Evolutionary conservation across 495 filamentous ascomycete species (phyloP).

Genomic region (Penicillium mononematosum): DNA sequence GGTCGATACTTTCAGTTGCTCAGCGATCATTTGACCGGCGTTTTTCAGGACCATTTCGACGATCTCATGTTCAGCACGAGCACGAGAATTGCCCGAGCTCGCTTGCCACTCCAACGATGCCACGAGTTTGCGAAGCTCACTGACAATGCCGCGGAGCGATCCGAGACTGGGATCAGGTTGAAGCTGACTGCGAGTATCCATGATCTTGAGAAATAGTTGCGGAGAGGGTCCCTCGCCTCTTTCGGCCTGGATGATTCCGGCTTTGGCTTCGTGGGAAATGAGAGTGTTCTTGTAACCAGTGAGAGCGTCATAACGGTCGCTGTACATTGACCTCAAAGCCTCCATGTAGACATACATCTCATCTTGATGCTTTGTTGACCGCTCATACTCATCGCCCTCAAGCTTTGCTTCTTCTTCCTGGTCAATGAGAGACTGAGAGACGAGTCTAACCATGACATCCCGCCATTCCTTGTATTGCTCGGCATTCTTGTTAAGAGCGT

Average conservation of each 20-base stretch:
- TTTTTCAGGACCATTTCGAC: conserved; percentile 54
- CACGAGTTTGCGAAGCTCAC: conserved; percentile 62
- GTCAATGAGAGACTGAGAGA: conserved; percentile 76
- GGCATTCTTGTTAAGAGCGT: conserved; percentile 66
- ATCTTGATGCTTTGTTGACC: conserved; percentile 82
- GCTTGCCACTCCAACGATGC: conserved; percentile 61
- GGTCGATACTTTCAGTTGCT: conserved; percentile 62
- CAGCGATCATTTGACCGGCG: conserved; percentile 57
- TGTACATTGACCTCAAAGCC: conserved; percentile 68
- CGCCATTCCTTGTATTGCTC: conserved; percentile 70
- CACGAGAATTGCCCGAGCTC: conserved; percentile 60
- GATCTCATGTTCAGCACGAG: conserved; percentile 62
- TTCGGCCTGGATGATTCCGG: conserved; percentile 55
- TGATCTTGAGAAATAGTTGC: conserved; percentile 60
- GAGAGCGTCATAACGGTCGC: conserved; percentile 73
- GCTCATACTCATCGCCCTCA: conserved; percentile 85
- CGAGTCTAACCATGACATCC: conserved; percentile 62
- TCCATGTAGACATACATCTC: conserved; percentile 81
- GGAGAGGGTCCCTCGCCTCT: conserved; percentile 71
- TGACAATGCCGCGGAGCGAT: conserved; percentile 68
- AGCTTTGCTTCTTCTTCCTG: conserved; percentile 68
- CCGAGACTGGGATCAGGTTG: conserved; percentile 56
- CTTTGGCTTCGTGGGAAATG: conserved; percentile 71
- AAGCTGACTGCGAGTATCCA: conserved; percentile 53
- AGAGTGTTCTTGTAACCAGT: conserved; percentile 74